Base-by-base conservation (phyloP, 306 rosid genomes). In the Cicer pinnatifidum region DNA sequence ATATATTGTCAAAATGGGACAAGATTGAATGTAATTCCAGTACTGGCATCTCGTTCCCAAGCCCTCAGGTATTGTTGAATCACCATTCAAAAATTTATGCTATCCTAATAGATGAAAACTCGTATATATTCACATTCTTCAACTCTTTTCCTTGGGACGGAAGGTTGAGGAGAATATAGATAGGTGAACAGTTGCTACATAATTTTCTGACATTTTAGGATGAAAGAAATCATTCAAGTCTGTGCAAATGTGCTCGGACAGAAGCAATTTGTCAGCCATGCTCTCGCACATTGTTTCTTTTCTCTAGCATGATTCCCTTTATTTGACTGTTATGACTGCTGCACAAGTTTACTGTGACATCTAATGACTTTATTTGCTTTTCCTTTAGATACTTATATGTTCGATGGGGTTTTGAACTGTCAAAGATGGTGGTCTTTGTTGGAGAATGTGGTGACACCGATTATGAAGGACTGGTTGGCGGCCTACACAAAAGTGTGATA, bases 371-470 rank as follows among this genome's bases (percentile, higher is more conserved):
- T 20, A 67, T 81, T 38, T 54, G 43, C 2, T n/a, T 60, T 81
- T 75, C 39, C 15, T 86, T 72, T 64, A 94, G 99, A 89, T 95
- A 95, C 82, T 89, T 95, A 7, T 91, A 86, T 41, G 88, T 95
- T 75, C 89, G 99, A 71, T 95, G 99, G 99, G 97, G 97, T 37
- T 88, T 90, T 73, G 99, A 91, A 60, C 84, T 95, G 69, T 87
- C 99, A 7, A 95, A 88, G 81, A 87, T 95, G 93, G 96, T 91
- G 63, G 99, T 95, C 58, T 80, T 95, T 69, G 97, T 87, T 15
- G 99, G 99, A 73, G 99, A 91, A 63, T 83, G 90, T 9, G 99
- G 99, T 37, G 97, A 95, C 83, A 90, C 99, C 0, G 99, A 95
- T 75, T 95, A 90, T n/a, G 99, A 95, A 85, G 99, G 93, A 53